Evolutionary conservation across 176 grass and related monocot genomes (phyloP), one percentile per base, ranked within the genome.

Genomic region (Ensete ventricosum): DNA sequence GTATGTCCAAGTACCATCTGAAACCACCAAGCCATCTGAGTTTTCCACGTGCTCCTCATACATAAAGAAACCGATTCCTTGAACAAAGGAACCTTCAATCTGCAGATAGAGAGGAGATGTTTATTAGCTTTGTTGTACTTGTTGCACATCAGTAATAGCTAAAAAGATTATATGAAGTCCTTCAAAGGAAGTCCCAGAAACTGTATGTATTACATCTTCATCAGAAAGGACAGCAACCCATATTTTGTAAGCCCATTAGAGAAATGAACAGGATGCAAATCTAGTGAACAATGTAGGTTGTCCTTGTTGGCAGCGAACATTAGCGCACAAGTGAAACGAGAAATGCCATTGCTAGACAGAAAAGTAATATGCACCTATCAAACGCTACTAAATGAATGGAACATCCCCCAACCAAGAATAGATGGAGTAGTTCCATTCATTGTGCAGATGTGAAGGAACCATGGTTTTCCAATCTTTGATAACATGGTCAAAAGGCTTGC

Each of bases 61-160:
- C 64, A 83, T 52, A 24, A 80, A 80, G 55, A 75, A 82, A 55
- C 80, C 80, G 50, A 76, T 82, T 49, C 80, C 80, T 76, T 82
- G 80, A 68, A 76, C 80, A 69, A 82, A 82, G 19, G 80, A 48
- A 43, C 72, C 80, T 69, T 82, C 80, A 75, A 76, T 55, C 81
- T 83, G 60, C 26, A 64, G 13, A 62, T 3, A 62, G 75, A 26
- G 22, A 53, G 49, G 22, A 20, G n/a, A 54, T 9, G 20, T 24
- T 34, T 27, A 19, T 26, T 54, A 20, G 19, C 8, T 9, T n/a
- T 1, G 7, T 75, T 22, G 13, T 62, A 62, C n/a, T 6, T 43
- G 34, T 43, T 43, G 34, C 34, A 43, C 4, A 43, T 43, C 34
- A 43, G 4, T 43, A 4, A 43, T 43, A 43, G 3, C 4, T 43